Base-by-base conservation (phyloP, 1,139 yeast species). In the Yamadazyma dendronema region DNA sequence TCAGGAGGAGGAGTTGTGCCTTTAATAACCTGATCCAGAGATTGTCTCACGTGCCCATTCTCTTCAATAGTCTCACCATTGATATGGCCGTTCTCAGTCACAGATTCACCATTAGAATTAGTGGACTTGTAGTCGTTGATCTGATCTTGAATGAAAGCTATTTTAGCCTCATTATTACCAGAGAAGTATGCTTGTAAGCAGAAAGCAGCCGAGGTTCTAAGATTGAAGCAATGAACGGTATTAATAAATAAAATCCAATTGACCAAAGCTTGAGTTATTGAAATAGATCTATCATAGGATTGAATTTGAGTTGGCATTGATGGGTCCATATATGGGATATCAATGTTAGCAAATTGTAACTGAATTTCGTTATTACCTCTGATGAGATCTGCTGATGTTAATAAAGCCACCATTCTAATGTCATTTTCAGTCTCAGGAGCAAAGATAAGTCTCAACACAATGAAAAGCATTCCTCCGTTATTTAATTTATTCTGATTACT, bases 301-400 rank as follows among this genome's bases (percentile, higher is more conserved):
- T 69, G 74, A 12, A 62, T 48, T 38, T 65, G 72, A 4, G 71
- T 52, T 1, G 88, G 86, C 42, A 84, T 59, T n/a, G 87, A 74
- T 7, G 96, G 89, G 54, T 89, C 97, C 42, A 89, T 67, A 53
- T 82, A 87, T 0, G 98, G 98, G 4, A 92, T 96, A 56, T 92
- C 97, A 16, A 90, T 81, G 39, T 79, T 80, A 3, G 89, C 73
- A 52, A 92, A 83, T 44, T 79, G 79, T 17, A 65, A 64, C 57
- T 89, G 97, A 26, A 84, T 71, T 8, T 66, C 72, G 11, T 73
- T 58, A 56, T 87, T 82, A 28, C 80, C 74, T 42, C 79, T 65
- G 4, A 92, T 82, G 28, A 90, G 67, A 48, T 84, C 92, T 2
- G 94, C 90, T 2, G 87, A 79, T 0, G 95, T 79, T 10, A 81